Evolutionary conservation across 2,329 filamentous ascomycete genomes (phyloP).

Genomic region (Colletotrichum sp.): DNA sequence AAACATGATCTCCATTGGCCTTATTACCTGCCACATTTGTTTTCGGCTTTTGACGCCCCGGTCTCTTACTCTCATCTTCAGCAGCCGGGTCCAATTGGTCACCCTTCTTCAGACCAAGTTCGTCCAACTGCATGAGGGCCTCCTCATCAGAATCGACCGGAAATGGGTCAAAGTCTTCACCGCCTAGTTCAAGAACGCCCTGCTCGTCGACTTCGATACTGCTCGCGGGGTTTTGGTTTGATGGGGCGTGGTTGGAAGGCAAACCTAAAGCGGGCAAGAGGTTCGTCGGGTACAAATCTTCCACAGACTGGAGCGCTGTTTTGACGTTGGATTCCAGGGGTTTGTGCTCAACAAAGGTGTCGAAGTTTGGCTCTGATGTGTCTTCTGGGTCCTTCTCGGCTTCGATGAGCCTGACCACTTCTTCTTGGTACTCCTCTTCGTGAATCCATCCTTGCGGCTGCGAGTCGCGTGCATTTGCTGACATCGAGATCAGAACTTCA

Average conservation of each 20-base stretch:
- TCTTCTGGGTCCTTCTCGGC: slow-evolving; percentile 63
- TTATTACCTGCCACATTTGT: neutral
- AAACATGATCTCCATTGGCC: neutral
- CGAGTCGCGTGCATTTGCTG: slow-evolving; percentile 76
- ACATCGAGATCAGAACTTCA: slow-evolving; percentile 88
- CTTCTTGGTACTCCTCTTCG: slow-evolving; percentile 79
- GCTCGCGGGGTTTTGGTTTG: slow-evolving; percentile 37
- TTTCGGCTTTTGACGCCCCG: neutral
- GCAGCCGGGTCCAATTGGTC: neutral
- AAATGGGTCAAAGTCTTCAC: slow-evolving; percentile 53
- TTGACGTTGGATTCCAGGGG: slow-evolving; percentile 66
- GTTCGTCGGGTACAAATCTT: slow-evolving; percentile 81
- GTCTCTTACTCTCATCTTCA: neutral
- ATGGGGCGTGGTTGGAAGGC: slow-evolving; percentile 29
- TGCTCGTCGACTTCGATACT: slow-evolving; percentile 70
- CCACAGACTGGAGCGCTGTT: slow-evolving; percentile 82
- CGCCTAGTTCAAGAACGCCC: slow-evolving; percentile 52
- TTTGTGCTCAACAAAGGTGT: slow-evolving; percentile 64
- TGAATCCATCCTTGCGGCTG: slow-evolving; percentile 89
- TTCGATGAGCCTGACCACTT: slow-evolving; percentile 66
- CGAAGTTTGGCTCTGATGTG: slow-evolving; percentile 58
- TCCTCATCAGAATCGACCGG: slow-evolving; percentile 61
- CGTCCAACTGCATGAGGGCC: slow-evolving; percentile 33
- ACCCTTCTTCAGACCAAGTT: neutral
- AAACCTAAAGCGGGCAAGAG: slow-evolving; percentile 54